Base-by-base conservation (phyloP, 805 yeast genomes). In the Nakazawaea pomicola region DNA sequence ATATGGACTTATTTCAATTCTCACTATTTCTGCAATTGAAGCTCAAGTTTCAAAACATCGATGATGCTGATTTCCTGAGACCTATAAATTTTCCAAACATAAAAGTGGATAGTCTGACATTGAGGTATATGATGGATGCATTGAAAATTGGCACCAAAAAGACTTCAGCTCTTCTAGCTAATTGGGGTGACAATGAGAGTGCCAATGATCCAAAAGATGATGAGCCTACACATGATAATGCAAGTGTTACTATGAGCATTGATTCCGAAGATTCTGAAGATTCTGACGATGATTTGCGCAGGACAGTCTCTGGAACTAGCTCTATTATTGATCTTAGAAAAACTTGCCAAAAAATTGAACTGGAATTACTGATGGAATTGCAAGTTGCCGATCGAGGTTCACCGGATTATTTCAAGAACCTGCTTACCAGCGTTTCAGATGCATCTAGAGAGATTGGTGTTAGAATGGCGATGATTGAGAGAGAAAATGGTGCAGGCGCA, bases 1-100 rank as follows among this genome's bases (percentile, higher is more conserved):
- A 78, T 42, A 68, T 77, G 76, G 64, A 64, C 33, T 47, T 58
- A n/a, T 80, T 74, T 58, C 84, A 79, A 52, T 44, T 48, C 3
- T 51, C 60, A 10, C 51, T 78, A 28, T 69, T 70, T 40, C 60
- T 57, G 12, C 55, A 60, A 7, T 35, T 65, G 30, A 53, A 53
- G 33, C 45, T 57, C 48, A 44, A 52, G 48, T 41, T 14, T 27
- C n/a, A 25, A 20, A 17, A 30, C 25, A 24, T 33, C 4, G 16
- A 38, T 19, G 24, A 7, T 16, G 9, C 19, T 7, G 20, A 34
- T 16, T 14, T n/a, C 29, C 6, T 6, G 5, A 9, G 8, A n/a
- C 28, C 28, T 9, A 31, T 51, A 21, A 44, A 49, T 9, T 37
- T 38, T 8, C 29, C 31, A 27, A 36, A 49, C 24, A 29, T 39